These are phyloP conservation scores for Metschnikowia reukaufii DNA, from an alignment of 805 yeast genomes.

Conservation along the genomic window DNA sequence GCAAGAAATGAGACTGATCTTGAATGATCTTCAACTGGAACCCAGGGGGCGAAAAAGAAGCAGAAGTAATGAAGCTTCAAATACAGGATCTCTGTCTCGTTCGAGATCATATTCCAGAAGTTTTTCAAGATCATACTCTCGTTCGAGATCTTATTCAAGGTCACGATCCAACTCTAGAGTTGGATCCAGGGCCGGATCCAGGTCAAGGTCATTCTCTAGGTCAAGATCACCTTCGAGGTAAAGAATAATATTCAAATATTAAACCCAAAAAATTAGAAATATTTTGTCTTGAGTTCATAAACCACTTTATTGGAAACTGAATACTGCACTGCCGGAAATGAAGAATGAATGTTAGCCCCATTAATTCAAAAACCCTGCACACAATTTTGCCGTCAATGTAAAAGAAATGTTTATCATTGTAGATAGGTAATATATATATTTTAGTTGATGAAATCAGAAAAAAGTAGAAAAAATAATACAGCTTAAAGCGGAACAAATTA, in stretches of 20 bases:
- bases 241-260: background rate
- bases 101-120: constrained; percentile 9
- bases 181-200: constrained; percentile 4
- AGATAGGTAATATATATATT: no score
- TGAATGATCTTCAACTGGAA: constrained; percentile 35
- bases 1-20: constrained; percentile 68
- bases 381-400: no score
- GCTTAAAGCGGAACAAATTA: no score
- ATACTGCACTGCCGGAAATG: no score
- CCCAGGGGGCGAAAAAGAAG: constrained; percentile 21
- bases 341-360: no score
- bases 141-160: constrained; percentile 15
- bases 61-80: constrained; percentile 6
- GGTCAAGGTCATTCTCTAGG: constrained; percentile 6
- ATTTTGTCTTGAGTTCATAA: background rate
- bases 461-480: no score
- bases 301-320: no score
- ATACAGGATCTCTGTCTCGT: constrained; percentile 18
- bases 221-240: constrained; percentile 2
- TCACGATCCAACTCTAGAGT: constrained; percentile 16
- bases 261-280: background rate
- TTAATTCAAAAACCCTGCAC: no score
- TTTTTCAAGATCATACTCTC: constrained; percentile 3
- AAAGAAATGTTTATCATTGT: no score
- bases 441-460: no score